Evolutionary conservation across 1,284 basidiomycete species (phyloP), one percentile per base, ranked within the genome.

Genomic region (Lignosus rhinocerotis): DNA sequence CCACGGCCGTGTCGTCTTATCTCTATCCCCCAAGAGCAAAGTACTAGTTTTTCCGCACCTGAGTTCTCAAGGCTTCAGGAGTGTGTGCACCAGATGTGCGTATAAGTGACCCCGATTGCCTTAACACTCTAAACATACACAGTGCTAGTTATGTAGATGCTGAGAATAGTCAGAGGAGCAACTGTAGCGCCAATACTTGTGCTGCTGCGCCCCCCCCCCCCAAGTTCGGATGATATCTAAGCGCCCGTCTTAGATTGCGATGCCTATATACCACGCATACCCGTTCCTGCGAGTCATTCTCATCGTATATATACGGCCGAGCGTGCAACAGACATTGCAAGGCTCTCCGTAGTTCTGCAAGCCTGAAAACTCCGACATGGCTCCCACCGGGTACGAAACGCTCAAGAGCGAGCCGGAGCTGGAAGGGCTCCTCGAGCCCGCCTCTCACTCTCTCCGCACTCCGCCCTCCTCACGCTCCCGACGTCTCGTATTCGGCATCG

Each of bases 321-420:
- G 30, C 52, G 19, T 21, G 6, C 43, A 5, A 44, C 33, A 30
- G 30, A 17, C 25, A 25, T 25, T 25, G 25, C 25, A 25, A 2
- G 25, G 25, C 4, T 25, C 25, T 25, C 25, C 25, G 25, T 25
- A 33, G 45, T 45, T 41, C 41, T 44, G 33, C 31, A 19, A 19
- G 44, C 45, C 53, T 41, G 30, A 21, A 34, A 21, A 17, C 16
- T 19, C 16, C 52, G 31, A 25, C n/a, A 47, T 51, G 62, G 62
- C 62, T n/a, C 53, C 57, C 11, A 30, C 42, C 43, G 62, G 55
- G 11, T 64, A 61, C 57, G 57, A 64, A 49, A 57, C 60, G 36
- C 55, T 56, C 45, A 64, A 64, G 47, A 51, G 19, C 59, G 59
- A 59, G 42, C 42, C 42, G 17, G 62, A 63, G 46, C 49, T 59